Evolutionary conservation across 2,329 filamentous ascomycete species (phyloP).

Genomic region (Beauveria caledonica): DNA sequence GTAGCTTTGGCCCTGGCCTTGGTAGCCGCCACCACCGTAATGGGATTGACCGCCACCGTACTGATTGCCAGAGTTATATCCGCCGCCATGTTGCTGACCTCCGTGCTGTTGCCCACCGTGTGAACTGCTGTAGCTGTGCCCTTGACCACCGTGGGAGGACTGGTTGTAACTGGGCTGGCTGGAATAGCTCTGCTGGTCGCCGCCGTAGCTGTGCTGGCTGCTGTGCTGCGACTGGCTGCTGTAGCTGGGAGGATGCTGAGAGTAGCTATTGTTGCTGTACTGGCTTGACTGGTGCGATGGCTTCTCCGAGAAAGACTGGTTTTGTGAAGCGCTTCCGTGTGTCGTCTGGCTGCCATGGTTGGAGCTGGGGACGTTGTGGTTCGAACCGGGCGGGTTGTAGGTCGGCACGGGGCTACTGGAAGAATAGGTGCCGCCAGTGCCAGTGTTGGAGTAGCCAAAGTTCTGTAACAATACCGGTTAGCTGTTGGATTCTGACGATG

Average conservation of each 20-base stretch:
- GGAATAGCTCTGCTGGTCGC: background rate
- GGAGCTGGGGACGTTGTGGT: conserved; percentile 18
- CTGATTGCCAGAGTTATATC: conserved; percentile 2
- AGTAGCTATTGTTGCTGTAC: conserved; percentile 14
- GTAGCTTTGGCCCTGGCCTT: conserved; percentile 8
- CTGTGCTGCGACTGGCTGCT: background rate
- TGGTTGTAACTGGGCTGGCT: background rate
- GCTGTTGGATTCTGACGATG: conserved; percentile 14
- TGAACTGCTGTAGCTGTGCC: conserved; percentile 1
- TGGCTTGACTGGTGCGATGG: conserved; percentile 12
- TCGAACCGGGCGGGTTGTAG: conserved; percentile 27
- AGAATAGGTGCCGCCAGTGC: conserved; percentile 48
- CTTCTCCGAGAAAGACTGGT: conserved; percentile 16
- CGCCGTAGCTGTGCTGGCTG: background rate
- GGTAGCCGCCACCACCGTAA: conserved; percentile 6
- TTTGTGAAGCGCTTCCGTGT: conserved; percentile 15
- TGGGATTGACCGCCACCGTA: conserved; percentile 5
- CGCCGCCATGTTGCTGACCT: background rate
- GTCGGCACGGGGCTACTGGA: conserved; percentile 54
- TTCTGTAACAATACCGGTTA: conserved; percentile 36
- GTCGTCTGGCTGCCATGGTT: conserved; percentile 11
- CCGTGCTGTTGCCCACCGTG: conserved; percentile 1
- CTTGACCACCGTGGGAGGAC: background rate
- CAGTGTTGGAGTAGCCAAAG: conserved; percentile 55
- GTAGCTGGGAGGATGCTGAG: conserved; percentile 18